A percentile compares a stretch with the other conserved stretches of the same genome.
Conservation (phyloP, 2,329 filamentous ascomycete genomes). For the Claviceps fusiformis region DNA sequence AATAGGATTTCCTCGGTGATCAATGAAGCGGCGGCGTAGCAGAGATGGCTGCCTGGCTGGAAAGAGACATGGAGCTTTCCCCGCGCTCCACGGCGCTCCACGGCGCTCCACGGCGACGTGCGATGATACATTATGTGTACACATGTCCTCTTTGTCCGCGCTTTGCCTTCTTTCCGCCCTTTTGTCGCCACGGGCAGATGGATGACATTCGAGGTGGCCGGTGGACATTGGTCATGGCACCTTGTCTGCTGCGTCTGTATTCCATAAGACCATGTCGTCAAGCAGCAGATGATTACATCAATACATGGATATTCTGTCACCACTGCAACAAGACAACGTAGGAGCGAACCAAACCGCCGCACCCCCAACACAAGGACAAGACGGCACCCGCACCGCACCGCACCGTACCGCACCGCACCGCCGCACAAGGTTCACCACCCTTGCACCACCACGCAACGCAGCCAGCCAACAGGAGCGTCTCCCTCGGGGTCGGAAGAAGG, state of each 20-base stretch:
- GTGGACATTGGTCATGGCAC: no score
- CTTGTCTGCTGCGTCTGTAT: no score
- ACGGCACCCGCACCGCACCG: slow-evolving; percentile 3
- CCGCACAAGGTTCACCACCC: not conserved
- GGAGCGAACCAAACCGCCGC: not conserved
- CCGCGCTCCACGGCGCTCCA: not conserved
- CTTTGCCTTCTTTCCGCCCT: not conserved
- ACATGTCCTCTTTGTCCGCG: not conserved
- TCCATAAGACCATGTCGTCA: no score
- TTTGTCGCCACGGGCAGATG: not conserved
- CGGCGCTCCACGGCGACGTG: not conserved
- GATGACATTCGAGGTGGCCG: no score
- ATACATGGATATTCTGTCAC: not conserved
- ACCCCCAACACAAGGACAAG: not conserved
- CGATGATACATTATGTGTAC: no score
- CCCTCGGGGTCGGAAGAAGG: not conserved
- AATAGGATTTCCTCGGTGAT: no score
- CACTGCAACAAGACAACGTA: no score
- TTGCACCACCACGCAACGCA: not conserved
- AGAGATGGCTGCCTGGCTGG: not conserved
- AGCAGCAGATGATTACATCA: no score
- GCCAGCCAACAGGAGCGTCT: not conserved
- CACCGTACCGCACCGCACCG: not conserved
- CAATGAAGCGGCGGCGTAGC: not conserved
- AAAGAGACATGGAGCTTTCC: not conserved